These are phyloP conservation scores for Trametes meyenii DNA, from an alignment of 768 basidiomycete species.

Conservation along the genomic window DNA sequence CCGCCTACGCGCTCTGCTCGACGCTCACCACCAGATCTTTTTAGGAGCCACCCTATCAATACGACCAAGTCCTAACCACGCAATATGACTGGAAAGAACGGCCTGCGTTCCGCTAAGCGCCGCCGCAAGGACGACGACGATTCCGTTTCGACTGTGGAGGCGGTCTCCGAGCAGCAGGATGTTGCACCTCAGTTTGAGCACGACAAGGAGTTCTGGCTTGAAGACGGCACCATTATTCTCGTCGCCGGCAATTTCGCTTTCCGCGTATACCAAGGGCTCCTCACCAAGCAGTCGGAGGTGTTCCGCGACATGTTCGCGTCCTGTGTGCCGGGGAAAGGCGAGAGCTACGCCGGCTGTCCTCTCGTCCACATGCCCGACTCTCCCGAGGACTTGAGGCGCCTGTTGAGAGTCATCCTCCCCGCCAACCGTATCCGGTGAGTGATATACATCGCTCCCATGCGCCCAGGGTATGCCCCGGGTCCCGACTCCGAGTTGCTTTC, in stretches of 20 bases:
- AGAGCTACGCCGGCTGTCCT: constrained; percentile 2
- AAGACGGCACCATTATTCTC: constrained; percentile 18
- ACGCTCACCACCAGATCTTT: no score
- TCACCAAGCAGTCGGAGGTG: constrained; percentile 11
- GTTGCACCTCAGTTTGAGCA: not conserved
- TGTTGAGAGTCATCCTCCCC: not conserved
- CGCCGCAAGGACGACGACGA: no score
- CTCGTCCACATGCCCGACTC: not conserved
- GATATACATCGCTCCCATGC: not conserved
- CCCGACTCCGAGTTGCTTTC: no score
- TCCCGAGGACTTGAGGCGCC: not conserved
- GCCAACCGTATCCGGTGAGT: not conserved
- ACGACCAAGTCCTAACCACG: no score
- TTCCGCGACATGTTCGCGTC: constrained; percentile 19
- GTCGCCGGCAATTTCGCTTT: not conserved
- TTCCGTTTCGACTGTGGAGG: no score
- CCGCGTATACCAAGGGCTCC: constrained; percentile 5
- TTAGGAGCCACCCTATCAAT: no score
- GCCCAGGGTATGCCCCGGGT: not conserved
- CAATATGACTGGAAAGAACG: no score
- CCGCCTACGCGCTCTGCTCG: no score
- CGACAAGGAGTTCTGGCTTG: not conserved
- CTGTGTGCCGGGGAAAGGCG: not conserved
- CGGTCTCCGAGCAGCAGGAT: no score
- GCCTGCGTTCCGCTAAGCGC: no score